Conservation (phyloP, 441 rosid species). For the Gossypium lobatum region DNA sequence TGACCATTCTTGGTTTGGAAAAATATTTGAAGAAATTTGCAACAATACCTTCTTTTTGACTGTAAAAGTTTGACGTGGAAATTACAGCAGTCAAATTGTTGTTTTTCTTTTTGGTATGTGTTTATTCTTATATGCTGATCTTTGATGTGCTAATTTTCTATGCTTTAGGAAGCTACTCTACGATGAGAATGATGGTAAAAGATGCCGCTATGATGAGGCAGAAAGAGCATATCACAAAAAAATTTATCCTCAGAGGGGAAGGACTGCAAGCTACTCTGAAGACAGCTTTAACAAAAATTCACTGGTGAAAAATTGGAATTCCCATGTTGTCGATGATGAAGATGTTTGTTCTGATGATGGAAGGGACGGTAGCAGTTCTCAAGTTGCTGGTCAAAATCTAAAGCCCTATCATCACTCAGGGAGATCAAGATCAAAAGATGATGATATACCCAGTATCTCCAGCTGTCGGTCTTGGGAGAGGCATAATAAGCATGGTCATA, state of each 20-base stretch:
- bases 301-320: slow-evolving; percentile 9
- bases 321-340: slow-evolving; percentile 4
- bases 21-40: background rate
- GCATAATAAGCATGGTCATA: slow-evolving; percentile 21
- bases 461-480: slow-evolving; percentile 21
- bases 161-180: slow-evolving; percentile 23
- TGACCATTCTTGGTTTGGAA: background rate
- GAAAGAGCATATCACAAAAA: slow-evolving; percentile 18
- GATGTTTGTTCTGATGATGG: slow-evolving; percentile 15
- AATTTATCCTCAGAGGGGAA: slow-evolving; percentile 17
- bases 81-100: background rate
- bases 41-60: background rate
- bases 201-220: slow-evolving; percentile 14
- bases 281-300: slow-evolving; percentile 25
- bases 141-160: background rate
- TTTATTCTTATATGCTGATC: background rate
- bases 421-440: slow-evolving; percentile 37
- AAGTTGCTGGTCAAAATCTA: slow-evolving; percentile 13
- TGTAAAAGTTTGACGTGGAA: background rate
- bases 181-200: slow-evolving; percentile 22
- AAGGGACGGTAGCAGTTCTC: slow-evolving; percentile 18
- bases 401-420: slow-evolving; percentile 17
- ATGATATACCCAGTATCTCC: slow-evolving; percentile 31
- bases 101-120: no score
- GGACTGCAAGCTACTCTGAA: slow-evolving; percentile 20